These are phyloP conservation scores for Ceriops decandra DNA, from an alignment of 345 rosid species.

Conservation along the genomic window DNA sequence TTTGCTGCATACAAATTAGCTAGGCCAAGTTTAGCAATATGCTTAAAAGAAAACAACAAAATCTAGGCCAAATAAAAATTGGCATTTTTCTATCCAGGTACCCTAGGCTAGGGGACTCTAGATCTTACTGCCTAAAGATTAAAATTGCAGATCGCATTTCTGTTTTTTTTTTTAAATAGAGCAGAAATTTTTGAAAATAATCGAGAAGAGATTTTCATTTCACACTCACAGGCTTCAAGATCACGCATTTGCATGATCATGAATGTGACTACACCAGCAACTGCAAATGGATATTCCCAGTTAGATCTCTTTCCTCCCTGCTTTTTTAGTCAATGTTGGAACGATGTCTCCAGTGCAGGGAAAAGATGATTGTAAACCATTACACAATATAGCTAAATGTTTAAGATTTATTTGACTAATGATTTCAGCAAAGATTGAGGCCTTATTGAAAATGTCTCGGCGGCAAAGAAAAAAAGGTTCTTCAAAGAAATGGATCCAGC, in stretches of 20 bases:
- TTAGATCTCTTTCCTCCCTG: slow-evolving; percentile 78
- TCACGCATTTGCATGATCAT: slow-evolving; percentile 83
- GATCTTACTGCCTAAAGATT: no score
- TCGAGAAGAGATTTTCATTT: not conserved
- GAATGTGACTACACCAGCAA: slow-evolving; percentile 56
- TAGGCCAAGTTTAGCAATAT: slow-evolving; percentile 11
- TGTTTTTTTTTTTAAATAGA: not conserved
- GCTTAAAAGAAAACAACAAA: not conserved
- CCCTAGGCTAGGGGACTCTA: no score
- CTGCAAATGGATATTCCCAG: slow-evolving; percentile 96
- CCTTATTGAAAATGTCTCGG: slow-evolving; percentile 71
- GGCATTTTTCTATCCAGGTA: not conserved
- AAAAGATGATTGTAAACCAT: not conserved
- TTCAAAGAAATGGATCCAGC: slow-evolving; percentile 90
- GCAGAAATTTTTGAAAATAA: not conserved
- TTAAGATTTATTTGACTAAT: not conserved
- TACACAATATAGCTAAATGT: not conserved
- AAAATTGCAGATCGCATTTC: no score
- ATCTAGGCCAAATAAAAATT: not conserved
- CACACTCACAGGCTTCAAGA: slow-evolving; percentile 69
- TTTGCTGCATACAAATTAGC: slow-evolving; percentile 48
- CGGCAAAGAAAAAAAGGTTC: slow-evolving; percentile 82
- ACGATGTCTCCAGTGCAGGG: slow-evolving; percentile 52
- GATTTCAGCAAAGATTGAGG: not conserved
- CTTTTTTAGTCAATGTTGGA: slow-evolving; percentile 54